A percentile compares a stretch with the other conserved stretches of the same genome.
Conservation (phyloP, 2,329 filamentous ascomycete genomes). For the Teratosphaeria destructans region DNA sequence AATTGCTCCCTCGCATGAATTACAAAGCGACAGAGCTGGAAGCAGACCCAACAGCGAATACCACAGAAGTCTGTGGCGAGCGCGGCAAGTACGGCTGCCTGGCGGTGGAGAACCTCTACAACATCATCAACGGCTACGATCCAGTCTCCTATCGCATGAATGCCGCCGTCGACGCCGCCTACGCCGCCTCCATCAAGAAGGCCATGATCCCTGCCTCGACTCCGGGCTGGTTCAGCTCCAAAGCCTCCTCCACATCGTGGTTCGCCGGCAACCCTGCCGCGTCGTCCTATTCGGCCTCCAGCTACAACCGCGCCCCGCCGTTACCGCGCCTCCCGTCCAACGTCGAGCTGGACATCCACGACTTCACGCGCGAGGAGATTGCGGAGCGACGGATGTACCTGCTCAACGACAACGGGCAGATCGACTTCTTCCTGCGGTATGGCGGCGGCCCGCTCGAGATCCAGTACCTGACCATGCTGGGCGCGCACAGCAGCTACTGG, state of each 20-base stretch:
- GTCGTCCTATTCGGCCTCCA: conserved; percentile 8
- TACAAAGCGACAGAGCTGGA: conserved; percentile 26
- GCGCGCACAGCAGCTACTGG: conserved; percentile 94
- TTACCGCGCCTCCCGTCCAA: conserved; percentile 35
- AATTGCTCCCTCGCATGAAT: conserved; percentile 65
- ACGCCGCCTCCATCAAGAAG: conserved; percentile 64
- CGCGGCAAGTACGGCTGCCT: conserved; percentile 77
- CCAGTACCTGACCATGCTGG: conserved; percentile 94
- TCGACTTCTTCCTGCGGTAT: conserved; percentile 79
- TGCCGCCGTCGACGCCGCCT: conserved; percentile 72
- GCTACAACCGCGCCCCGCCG: conserved; percentile 21
- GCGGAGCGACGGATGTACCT: conserved; percentile 80
- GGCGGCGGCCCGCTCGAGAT: conserved; percentile 83
- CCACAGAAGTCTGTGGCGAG: conserved; percentile 57
- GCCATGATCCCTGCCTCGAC: conserved; percentile 69
- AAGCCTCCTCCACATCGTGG: conserved; percentile 25
- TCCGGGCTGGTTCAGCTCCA: conserved; percentile 35
- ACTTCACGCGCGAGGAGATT: conserved; percentile 85
- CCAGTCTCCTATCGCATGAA: conserved; percentile 89
- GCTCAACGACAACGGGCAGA: conserved; percentile 92
- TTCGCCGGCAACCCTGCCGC: conserved; percentile 25
- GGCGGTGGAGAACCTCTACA: conserved; percentile 93
- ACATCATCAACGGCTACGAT: conserved; percentile 67
- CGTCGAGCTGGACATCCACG: conserved; percentile 89
- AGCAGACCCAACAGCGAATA: conserved; percentile 50